These are phyloP conservation scores for Thielaviopsis punctulata DNA, from an alignment of 2,329 filamentous ascomycete species.

Conservation along the genomic window DNA sequence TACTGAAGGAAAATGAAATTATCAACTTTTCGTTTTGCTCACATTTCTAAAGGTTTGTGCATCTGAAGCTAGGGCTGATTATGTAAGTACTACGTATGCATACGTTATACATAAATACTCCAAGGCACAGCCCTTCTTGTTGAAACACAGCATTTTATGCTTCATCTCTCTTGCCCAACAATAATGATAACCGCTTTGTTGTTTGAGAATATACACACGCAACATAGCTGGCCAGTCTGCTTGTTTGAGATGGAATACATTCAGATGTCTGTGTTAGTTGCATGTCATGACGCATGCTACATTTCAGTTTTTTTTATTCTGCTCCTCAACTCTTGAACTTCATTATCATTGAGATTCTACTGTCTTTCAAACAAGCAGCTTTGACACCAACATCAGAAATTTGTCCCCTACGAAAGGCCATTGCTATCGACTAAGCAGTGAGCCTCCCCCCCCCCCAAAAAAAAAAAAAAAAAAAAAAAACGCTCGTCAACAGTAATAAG, in stretches of 20 bases:
- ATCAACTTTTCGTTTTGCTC: no score
- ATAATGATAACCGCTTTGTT: neutral
- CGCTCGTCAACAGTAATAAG: no score
- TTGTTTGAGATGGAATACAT: neutral
- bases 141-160: neutral
- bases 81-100: neutral
- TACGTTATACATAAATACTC: no score
- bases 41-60: neutral
- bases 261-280: no score
- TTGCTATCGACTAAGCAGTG: neutral
- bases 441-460: neutral
- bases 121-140: neutral
- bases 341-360: no score
- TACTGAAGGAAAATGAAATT: no score
- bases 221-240: no score
- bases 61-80: neutral
- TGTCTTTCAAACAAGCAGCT: no score
- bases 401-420: neutral
- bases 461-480: neutral
- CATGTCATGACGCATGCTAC: no score
- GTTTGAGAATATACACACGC: no score
- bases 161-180: neutral
- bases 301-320: no score
- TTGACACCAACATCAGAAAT: neutral
- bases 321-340: no score